Evolutionary conservation across 352 stramenopile genomes (phyloP).

Genomic region (Elongisporangium anandrum): DNA sequence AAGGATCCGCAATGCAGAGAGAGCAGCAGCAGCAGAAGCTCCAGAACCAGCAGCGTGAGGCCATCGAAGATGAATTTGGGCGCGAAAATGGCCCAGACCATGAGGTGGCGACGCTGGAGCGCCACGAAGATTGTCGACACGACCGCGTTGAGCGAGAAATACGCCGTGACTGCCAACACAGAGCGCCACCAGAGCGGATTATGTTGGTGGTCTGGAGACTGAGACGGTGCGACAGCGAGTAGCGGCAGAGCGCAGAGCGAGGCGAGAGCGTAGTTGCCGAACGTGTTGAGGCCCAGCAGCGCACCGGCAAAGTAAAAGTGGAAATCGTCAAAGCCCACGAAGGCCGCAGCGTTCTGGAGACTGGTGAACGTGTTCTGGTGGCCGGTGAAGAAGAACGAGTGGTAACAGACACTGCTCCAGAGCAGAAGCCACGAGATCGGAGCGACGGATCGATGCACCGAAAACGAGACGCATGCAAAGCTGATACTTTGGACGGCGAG

Average conservation of each 20-base stretch:
- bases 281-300: constrained; percentile 87
- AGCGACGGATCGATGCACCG: background rate
- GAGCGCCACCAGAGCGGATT: constrained; percentile 2
- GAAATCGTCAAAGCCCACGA: constrained; percentile 88
- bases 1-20: constrained; percentile 3
- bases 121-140: constrained; percentile 84
- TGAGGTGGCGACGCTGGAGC: constrained; percentile 84
- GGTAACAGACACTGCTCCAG: constrained; percentile 54
- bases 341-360: constrained; percentile 87
- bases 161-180: constrained; percentile 26
- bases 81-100: constrained; percentile 93
- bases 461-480: constrained; percentile 26
- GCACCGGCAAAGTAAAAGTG: constrained; percentile 66
- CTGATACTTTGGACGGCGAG: constrained; percentile 37
- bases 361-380: constrained; percentile 89
- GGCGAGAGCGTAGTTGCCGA: constrained; percentile 60
- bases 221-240: background rate
- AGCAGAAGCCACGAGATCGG: constrained; percentile 43
- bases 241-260: constrained; percentile 30
- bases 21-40: constrained; percentile 40
- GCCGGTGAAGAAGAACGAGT: constrained; percentile 85
- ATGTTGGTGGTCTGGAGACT: background rate
- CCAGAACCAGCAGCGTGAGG: constrained; percentile 48
- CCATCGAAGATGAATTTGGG: constrained; percentile 89
- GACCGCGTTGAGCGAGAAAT: constrained; percentile 51